A percentile compares a stretch with the other conserved stretches of the same genome.
Conservation (phyloP, 495 filamentous ascomycete genomes). For the Eremomyces bilateralis region DNA sequence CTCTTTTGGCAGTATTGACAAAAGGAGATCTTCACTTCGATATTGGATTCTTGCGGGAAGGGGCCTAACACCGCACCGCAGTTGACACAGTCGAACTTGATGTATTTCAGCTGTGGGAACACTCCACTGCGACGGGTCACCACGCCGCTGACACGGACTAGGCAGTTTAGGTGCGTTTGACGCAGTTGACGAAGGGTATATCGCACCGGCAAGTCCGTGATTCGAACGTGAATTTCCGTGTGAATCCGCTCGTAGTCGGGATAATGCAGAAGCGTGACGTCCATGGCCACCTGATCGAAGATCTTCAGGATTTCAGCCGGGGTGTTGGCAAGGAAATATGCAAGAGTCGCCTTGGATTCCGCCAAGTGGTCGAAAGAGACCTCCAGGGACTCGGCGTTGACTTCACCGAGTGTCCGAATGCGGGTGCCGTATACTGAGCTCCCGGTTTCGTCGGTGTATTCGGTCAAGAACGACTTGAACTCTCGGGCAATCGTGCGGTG, state of each 20-base stretch:
- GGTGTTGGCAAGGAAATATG: constrained; percentile 91
- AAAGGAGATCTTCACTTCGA: constrained; percentile 88
- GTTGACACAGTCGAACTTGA: constrained; percentile 91
- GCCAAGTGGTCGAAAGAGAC: constrained; percentile 88
- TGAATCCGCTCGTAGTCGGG: constrained; percentile 96
- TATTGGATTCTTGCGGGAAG: constrained; percentile 89
- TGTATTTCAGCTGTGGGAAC: constrained; percentile 94
- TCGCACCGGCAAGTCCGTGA: constrained; percentile 78
- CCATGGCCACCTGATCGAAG: constrained; percentile 93
- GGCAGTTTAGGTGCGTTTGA: constrained; percentile 89
- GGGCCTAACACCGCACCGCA: constrained; percentile 83
- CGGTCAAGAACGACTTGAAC: constrained; percentile 93
- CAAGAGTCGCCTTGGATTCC: constrained; percentile 80
- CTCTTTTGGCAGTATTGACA: constrained; percentile 95
- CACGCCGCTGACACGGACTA: constrained; percentile 84
- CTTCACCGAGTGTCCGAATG: constrained; percentile 79
- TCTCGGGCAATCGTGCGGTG: constrained; percentile 84
- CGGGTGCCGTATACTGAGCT: constrained; percentile 86
- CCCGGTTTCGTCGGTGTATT: constrained; percentile 73
- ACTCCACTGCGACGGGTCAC: constrained; percentile 94
- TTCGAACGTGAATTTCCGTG: constrained; percentile 92
- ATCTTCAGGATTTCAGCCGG: constrained; percentile 85
- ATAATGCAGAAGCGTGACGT: constrained; percentile 85
- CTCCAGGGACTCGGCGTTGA: constrained; percentile 90
- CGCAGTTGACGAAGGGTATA: constrained; percentile 95